Evolutionary conservation across 1,139 yeast species (phyloP).

Genomic region (Debaryomyces sp.): DNA sequence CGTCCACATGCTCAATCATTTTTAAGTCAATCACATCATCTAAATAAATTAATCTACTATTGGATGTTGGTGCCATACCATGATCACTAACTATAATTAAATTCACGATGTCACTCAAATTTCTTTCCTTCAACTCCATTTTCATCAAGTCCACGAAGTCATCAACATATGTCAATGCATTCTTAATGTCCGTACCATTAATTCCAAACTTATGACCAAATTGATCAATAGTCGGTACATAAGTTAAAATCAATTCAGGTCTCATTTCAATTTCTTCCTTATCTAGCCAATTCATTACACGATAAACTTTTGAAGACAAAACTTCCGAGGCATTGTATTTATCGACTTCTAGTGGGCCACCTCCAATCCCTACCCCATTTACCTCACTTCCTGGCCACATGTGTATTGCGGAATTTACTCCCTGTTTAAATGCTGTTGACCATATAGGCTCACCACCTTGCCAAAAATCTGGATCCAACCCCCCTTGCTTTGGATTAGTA

Average conservation of each 20-base stretch:
- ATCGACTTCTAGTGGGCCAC: slow-evolving; percentile 58
- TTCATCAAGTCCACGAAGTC: slow-evolving; percentile 54
- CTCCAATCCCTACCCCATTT: slow-evolving; percentile 43
- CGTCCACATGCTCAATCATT: slow-evolving; percentile 66
- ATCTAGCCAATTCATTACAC: slow-evolving; percentile 72
- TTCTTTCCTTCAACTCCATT: slow-evolving; percentile 52
- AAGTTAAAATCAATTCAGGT: slow-evolving; percentile 79
- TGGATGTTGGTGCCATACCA: slow-evolving; percentile 90
- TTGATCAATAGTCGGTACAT: slow-evolving; percentile 80
- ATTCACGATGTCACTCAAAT: slow-evolving; percentile 67
- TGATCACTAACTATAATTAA: slow-evolving; percentile 83
- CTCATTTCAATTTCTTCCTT: slow-evolving; percentile 45
- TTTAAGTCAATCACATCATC: slow-evolving; percentile 66
- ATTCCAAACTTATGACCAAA: slow-evolving; percentile 76
- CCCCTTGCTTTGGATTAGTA: slow-evolving; percentile 59
- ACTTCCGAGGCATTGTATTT: slow-evolving; percentile 65
- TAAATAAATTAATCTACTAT: slow-evolving; percentile 61
- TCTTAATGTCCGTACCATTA: slow-evolving; percentile 55
- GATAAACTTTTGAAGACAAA: slow-evolving; percentile 55
- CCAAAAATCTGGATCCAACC: slow-evolving; percentile 71
- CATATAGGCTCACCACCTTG: slow-evolving; percentile 86
- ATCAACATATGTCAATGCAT: slow-evolving; percentile 68
- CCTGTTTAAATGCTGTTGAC: slow-evolving; percentile 72
- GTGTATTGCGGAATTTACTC: slow-evolving; percentile 75
- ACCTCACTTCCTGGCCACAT: slow-evolving; percentile 98